Evolutionary conservation across 2,329 filamentous ascomycete genomes (phyloP).

Genomic region (Neurospora sp.): DNA sequence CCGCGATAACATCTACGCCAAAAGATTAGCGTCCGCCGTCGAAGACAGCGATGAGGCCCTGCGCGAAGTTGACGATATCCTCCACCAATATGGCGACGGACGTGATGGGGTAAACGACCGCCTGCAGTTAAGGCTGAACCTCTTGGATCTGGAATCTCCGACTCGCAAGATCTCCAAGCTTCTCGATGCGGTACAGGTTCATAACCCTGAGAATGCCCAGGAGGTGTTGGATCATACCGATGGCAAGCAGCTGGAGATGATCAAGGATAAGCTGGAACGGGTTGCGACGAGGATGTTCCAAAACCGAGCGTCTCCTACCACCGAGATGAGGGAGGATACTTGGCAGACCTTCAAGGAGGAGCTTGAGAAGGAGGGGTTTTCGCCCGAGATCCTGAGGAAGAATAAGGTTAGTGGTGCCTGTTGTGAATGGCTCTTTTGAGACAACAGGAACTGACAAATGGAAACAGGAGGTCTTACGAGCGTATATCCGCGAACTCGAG

Average conservation of each 20-base stretch:
- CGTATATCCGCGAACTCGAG: slow-evolving; percentile 52
- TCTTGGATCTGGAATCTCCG: slow-evolving; percentile 39
- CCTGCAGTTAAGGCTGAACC: slow-evolving; percentile 32
- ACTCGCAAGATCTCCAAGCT: slow-evolving; percentile 45
- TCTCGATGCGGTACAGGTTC: slow-evolving; percentile 47
- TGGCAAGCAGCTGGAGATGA: slow-evolving; percentile 36
- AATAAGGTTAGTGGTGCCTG: slow-evolving; percentile 42
- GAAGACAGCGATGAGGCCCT: slow-evolving; percentile 47
- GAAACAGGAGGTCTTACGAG: slow-evolving; percentile 45
- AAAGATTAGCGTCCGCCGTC: slow-evolving; percentile 42
- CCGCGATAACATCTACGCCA: slow-evolving; percentile 32
- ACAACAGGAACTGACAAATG: slow-evolving; percentile 11
- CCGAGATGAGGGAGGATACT: slow-evolving; percentile 39
- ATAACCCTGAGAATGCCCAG: slow-evolving; percentile 33
- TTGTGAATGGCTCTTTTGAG: background rate
- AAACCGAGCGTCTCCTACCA: slow-evolving; percentile 25
- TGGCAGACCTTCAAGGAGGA: slow-evolving; percentile 52
- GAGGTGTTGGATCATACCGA: slow-evolving; percentile 24
- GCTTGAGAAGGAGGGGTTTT: slow-evolving; percentile 49
- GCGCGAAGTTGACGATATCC: slow-evolving; percentile 41
- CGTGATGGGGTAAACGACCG: slow-evolving; percentile 13
- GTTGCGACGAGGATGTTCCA: slow-evolving; percentile 44
- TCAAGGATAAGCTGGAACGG: slow-evolving; percentile 51
- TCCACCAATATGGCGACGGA: slow-evolving; percentile 34
- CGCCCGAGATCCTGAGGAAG: slow-evolving; percentile 41